phyloP scores from a whole-genome alignment of 169 alveolate species.

The Neospora caninum region DNA sequence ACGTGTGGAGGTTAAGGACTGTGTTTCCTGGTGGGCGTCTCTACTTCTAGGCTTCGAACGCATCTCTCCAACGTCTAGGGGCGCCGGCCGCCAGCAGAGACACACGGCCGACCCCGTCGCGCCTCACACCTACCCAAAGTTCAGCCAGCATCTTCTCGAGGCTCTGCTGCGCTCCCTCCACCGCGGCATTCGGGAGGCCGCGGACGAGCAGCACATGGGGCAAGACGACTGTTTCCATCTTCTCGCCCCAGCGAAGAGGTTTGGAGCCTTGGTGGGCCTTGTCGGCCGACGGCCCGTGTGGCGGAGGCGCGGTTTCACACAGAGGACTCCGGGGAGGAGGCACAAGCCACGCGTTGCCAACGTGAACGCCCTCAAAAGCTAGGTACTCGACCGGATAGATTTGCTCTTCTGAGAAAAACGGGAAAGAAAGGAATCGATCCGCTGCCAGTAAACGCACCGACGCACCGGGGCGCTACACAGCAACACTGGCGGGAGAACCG shows the following conservation, averaged over 20 bases:
- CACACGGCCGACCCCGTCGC: no score
- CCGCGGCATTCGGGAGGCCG: background rate
- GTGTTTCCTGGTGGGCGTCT: no score
- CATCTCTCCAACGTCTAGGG: no score
- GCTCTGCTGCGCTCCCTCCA: background rate
- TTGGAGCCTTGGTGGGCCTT: background rate
- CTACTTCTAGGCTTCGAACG: no score
- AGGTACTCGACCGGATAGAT: background rate
- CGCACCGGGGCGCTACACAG: no score
- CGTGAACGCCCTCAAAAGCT: slow-evolving; percentile 8
- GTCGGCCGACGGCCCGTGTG: background rate
- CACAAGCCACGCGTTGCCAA: background rate
- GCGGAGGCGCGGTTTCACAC: background rate
- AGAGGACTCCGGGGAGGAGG: background rate
- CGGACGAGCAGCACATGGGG: slow-evolving; percentile 13
- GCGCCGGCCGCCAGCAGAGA: no score
- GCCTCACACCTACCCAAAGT: background rate
- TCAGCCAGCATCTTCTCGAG: background rate
- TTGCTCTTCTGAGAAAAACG: background rate
- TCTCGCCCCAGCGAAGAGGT: slow-evolving; percentile 10
- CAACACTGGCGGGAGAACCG: no score
- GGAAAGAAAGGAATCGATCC: no score
- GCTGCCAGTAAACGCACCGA: no score
- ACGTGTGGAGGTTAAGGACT: no score
- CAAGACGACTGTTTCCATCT: background rate